Percentiles rank a stretch among this genome's conserved stretches.
Evolutionary conservation across 2,329 filamentous ascomycete genomes (phyloP).

Genomic region (Aspergillus ochraceoroseus): DNA sequence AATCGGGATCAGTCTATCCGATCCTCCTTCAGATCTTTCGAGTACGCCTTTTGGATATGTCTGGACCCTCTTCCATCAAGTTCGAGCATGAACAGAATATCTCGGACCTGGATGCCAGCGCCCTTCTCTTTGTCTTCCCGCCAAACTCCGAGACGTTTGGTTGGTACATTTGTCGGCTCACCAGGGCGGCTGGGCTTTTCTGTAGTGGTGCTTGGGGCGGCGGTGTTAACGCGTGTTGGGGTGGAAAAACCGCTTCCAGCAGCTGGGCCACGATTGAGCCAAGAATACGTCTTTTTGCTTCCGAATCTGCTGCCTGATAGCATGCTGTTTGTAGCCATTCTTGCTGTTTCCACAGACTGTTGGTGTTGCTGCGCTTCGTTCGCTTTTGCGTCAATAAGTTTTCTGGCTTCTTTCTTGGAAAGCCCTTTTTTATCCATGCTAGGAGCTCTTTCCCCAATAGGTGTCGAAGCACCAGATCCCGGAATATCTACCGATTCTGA

Average conservation of each 20-base stretch:
- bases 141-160: constrained; percentile 65
- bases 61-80: constrained; percentile 58
- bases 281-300: constrained; percentile 47
- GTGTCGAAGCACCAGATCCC: constrained; percentile 55
- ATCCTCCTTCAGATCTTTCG: constrained; percentile 42
- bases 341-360: constrained; percentile 77
- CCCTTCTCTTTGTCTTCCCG: constrained; percentile 74
- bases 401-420: constrained; percentile 83
- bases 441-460: constrained; percentile 49
- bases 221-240: constrained; percentile 31
- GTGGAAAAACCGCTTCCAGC: constrained; percentile 38
- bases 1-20: constrained; percentile 26
- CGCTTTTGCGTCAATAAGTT: constrained; percentile 65
- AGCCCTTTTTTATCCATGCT: constrained; percentile 62
- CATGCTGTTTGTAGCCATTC: constrained; percentile 65
- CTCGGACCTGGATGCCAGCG: constrained; percentile 74
- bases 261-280: constrained; percentile 41
- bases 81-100: constrained; percentile 75
- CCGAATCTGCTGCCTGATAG: constrained; percentile 47
- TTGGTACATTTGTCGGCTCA: constrained; percentile 39
- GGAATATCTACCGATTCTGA: constrained; percentile 55
- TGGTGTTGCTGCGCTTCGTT: constrained; percentile 74
- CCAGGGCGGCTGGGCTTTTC: constrained; percentile 30
- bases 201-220: constrained; percentile 28
- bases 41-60: constrained; percentile 44